phyloP scores from a whole-genome alignment of 2,329 filamentous ascomycete genomes.

The Hirsutella minnesotensis region DNA sequence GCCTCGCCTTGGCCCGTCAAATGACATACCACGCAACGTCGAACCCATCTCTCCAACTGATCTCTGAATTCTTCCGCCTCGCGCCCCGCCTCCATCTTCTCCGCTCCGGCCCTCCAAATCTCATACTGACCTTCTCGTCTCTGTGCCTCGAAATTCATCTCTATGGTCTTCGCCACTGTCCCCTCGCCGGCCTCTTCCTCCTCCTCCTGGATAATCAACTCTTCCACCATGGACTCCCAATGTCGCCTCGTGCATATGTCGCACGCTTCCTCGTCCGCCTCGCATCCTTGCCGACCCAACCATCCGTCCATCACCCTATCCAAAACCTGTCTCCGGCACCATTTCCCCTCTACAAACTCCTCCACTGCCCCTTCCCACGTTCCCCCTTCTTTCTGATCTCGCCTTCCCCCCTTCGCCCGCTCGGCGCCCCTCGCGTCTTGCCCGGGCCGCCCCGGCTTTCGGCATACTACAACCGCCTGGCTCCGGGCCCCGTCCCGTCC shows the following conservation, averaged over 20 bases:
- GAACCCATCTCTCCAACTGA: not conserved
- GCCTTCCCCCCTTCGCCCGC: not conserved
- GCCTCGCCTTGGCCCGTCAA: not conserved
- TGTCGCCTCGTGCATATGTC: too few relatives aligned
- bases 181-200: too few relatives aligned
- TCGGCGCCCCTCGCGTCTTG: conserved; percentile 1
- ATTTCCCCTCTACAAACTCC: conserved; percentile 1
- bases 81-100: not conserved
- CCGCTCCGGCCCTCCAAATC: too few relatives aligned
- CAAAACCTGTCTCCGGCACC: not conserved
- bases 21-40: not conserved
- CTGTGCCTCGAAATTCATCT: too few relatives aligned
- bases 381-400: not conserved
- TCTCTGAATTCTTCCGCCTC: not conserved
- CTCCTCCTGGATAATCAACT: too few relatives aligned
- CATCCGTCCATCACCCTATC: conserved; percentile 2
- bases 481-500: too few relatives aligned
- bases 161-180: not conserved
- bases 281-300: not conserved
- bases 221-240: too few relatives aligned
- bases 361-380: not conserved
- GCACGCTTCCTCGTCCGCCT: too few relatives aligned
- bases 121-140: too few relatives aligned
- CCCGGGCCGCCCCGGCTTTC: too few relatives aligned
- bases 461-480: too few relatives aligned